Evolutionary conservation across 1,284 basidiomycete genomes (phyloP), one percentile per base, ranked within the genome.

Genomic region (Trichosporon sp.): DNA sequence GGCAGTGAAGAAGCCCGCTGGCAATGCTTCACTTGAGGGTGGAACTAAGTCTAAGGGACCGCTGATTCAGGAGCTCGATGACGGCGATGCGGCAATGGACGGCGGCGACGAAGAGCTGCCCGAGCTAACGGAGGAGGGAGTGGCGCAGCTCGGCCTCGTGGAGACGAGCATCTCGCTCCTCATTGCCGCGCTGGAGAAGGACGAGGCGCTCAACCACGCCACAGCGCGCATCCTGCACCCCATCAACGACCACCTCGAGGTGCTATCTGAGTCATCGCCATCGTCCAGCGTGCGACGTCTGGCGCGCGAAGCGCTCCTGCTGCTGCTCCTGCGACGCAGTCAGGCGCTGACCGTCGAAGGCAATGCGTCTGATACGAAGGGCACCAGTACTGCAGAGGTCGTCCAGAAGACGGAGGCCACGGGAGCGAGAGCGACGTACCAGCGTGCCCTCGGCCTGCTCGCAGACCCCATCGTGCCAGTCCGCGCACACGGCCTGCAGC

Each of bases 401-500:
- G 9, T 60, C 8, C 75, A 64, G 77, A 65, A 66, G 56, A 65
- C 60, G 10, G 59, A 77, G 25, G 81, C 82, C 2, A 68, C 68
- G n/a, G 36, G 34, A 31, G 79, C 84, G 2, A 84, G 86, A 60
- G 86, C 86, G 61, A 86, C 83, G 6, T 98, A 97, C 76, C 91
- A 92, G 72, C 89, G 91, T 68, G 92, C 94, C 1, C 82, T 98
- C 13, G 89, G 87, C 69, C 85, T 95, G 23, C 82, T 98, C 4
- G 90, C 95, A 78, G 95, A 99, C 78, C 89, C 92, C 0, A 87
- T 95, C 46, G 83, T 98, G 10, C 95, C 95, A n/a, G 92, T 99
- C 19, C 88, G 95, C 54, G 95, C 92, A 0, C 94, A 98, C 76
- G 95, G 95, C 0, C 83, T 96, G 3, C 82, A 91, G 33, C 83